Percentiles rank a stretch among this genome's conserved stretches.
Conservation (phyloP, 352 stramenopile genomes). For the Aphanomyces euteiches region DNA sequence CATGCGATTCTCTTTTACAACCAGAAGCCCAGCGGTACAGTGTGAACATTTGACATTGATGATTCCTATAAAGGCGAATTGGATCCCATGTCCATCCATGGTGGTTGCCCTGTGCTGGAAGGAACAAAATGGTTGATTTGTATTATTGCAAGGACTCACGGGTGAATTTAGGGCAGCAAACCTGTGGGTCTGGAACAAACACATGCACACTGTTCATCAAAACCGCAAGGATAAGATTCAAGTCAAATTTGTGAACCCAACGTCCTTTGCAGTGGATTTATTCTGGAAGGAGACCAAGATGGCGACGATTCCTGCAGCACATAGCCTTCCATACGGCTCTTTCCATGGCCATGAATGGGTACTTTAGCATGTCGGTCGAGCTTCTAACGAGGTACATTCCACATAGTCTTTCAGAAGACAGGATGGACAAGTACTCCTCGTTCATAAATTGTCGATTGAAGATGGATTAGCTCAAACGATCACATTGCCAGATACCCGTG, state of each 20-base stretch:
- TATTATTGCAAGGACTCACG: no score
- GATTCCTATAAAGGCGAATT: conserved; percentile 40
- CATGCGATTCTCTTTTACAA: conserved; percentile 98
- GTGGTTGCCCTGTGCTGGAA: conserved; percentile 93
- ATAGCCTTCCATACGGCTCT: conserved; percentile 53
- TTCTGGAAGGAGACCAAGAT: conserved; percentile 73
- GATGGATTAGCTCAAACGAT: conserved; percentile 53
- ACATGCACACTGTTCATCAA: conserved; percentile 54
- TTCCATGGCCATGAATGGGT: conserved; percentile 65
- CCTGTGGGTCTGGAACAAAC: conserved; percentile 96
- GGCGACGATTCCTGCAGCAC: conserved; percentile 49
- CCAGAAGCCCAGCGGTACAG: conserved; percentile 91
- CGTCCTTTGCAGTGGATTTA: conserved; percentile 43
- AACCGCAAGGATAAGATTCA: conserved; percentile 41
- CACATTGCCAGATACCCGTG: conserved; percentile 38
- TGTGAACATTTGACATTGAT: conserved; percentile 14
- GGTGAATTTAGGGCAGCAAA: conserved; percentile 73
- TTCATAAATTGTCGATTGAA: conserved; percentile 46
- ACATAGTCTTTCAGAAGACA: not conserved
- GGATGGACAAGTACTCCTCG: conserved; percentile 45
- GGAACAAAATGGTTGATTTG: conserved; percentile 85
- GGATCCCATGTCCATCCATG: conserved; percentile 86
- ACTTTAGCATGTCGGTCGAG: not conserved
- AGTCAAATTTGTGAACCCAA: conserved; percentile 71
- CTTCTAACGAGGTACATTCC: not conserved